Conservation (phyloP, 2,329 filamentous ascomycete genomes). For the Intubia oerlemansii region DNA sequence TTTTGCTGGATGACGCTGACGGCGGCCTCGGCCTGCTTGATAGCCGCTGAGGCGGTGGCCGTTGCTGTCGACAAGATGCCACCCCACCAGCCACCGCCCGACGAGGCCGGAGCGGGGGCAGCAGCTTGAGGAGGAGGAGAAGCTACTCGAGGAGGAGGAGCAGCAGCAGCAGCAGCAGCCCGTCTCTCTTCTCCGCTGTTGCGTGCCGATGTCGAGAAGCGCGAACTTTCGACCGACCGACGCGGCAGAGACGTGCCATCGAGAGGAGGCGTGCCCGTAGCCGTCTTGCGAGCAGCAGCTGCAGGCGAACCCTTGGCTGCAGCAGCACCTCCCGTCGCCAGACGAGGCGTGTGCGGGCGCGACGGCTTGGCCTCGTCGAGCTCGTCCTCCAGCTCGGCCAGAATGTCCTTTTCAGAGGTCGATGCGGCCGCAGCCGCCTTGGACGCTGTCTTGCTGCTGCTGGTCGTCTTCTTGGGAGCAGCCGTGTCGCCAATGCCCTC, state of each 20-base stretch:
- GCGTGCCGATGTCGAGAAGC: too few species aligned
- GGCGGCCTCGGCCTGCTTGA: slow-evolving; percentile 81
- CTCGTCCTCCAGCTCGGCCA: slow-evolving; percentile 67
- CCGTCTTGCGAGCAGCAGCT: too few species aligned
- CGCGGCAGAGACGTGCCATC: too few species aligned
- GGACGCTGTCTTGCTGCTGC: slow-evolving; percentile 9
- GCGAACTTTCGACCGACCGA: too few species aligned
- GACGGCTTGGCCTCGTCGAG: slow-evolving; percentile 46
- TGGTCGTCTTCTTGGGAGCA: slow-evolving; percentile 14
- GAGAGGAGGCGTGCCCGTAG: too few species aligned
- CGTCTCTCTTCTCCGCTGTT: too few species aligned
- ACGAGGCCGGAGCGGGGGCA: neutral
- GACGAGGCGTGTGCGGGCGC: slow-evolving; percentile 65
- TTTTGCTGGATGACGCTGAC: slow-evolving; percentile 93
- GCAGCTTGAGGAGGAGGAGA: too few species aligned
- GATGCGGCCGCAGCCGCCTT: slow-evolving; percentile 25
- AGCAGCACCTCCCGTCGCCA: too few species aligned
- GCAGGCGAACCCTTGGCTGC: too few species aligned
- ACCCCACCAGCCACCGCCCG: slow-evolving; percentile 72
- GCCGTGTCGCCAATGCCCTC: slow-evolving; percentile 30
- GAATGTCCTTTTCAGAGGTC: slow-evolving; percentile 44
- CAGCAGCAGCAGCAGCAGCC: too few species aligned
- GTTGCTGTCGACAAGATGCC: slow-evolving; percentile 48
- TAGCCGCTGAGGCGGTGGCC: slow-evolving; percentile 52
- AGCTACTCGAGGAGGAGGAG: too few species aligned